Conservation (phyloP, 306 rosid species). For the Biancaea sappan region DNA sequence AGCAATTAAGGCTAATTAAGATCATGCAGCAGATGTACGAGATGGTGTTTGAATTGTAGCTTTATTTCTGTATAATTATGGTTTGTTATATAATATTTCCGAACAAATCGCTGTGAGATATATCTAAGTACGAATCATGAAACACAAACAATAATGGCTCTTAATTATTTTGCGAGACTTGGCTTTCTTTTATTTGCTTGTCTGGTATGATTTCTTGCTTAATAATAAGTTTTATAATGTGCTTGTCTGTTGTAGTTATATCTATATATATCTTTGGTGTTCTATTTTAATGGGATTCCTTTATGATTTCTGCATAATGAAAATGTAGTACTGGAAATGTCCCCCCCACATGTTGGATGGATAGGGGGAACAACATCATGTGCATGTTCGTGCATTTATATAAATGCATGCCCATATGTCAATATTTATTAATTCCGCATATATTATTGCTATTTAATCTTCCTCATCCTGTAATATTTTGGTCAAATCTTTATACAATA, state of each 20-base stretch:
- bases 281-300: slow-evolving; percentile 12
- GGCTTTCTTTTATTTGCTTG: slow-evolving; percentile 35
- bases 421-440: not conserved
- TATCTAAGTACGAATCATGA: slow-evolving; percentile 37
- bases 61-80: slow-evolving; percentile 48
- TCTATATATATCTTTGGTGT: not conserved
- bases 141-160: slow-evolving; percentile 44
- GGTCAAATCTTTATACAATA: not conserved
- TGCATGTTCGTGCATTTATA: slow-evolving; percentile 65
- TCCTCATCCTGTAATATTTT: not conserved
- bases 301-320: not conserved
- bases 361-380: slow-evolving; percentile 78
- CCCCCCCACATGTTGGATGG: slow-evolving; percentile 36
- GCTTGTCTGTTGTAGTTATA: slow-evolving; percentile 38
- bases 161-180: slow-evolving; percentile 41
- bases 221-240: slow-evolving; percentile 42
- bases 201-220: slow-evolving; percentile 37
- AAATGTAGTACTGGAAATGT: slow-evolving; percentile 45
- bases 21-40: slow-evolving; percentile 48
- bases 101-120: slow-evolving; percentile 36
- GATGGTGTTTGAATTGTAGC: slow-evolving; percentile 55
- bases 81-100: slow-evolving; percentile 40
- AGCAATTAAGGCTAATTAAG: too few species aligned
- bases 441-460: not conserved
- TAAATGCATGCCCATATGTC: slow-evolving; percentile 37